These are phyloP conservation scores for Xerocomellus dryophilus DNA, from an alignment of 768 basidiomycete species.

Conservation along the genomic window DNA sequence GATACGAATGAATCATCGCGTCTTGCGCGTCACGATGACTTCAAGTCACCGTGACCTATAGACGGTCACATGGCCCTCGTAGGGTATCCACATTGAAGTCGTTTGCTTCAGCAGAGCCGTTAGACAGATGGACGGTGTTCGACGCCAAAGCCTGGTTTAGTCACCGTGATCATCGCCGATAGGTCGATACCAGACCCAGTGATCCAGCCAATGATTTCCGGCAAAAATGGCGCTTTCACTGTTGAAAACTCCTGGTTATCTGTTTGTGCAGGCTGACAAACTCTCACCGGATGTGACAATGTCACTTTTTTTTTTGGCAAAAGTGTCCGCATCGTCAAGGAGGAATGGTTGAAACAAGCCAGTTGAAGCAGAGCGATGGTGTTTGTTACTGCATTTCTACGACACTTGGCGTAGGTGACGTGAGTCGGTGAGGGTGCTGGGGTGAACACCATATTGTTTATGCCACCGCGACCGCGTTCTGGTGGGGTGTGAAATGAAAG, in stretches of 20 bases:
- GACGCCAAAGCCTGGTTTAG: not conserved
- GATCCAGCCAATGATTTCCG: not conserved
- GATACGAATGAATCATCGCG: not conserved
- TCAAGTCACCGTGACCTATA: not conserved
- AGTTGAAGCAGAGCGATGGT: not conserved
- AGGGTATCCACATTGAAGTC: not conserved
- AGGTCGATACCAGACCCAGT: not conserved
- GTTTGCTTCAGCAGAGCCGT: not conserved
- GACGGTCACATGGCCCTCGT: not conserved
- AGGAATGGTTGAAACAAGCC: not conserved
- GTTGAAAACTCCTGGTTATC: not conserved
- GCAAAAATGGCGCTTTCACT: slow-evolving; percentile 1
- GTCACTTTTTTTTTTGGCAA: not conserved
- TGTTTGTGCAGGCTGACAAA: not conserved
- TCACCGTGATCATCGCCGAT: not conserved
- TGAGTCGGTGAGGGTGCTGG: not conserved
- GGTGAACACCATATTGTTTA: not conserved
- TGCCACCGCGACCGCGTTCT: not conserved
- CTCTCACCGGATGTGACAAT: not conserved
- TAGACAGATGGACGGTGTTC: not conserved
- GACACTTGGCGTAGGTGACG: not conserved
- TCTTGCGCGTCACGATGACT: not conserved
- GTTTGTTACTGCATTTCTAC: not conserved
- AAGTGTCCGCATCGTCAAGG: not conserved
- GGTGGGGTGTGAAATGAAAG: not conserved